These are phyloP conservation scores for Beta macrorhiza DNA, from an alignment of 179 eudicot species.

Conservation along the genomic window DNA sequence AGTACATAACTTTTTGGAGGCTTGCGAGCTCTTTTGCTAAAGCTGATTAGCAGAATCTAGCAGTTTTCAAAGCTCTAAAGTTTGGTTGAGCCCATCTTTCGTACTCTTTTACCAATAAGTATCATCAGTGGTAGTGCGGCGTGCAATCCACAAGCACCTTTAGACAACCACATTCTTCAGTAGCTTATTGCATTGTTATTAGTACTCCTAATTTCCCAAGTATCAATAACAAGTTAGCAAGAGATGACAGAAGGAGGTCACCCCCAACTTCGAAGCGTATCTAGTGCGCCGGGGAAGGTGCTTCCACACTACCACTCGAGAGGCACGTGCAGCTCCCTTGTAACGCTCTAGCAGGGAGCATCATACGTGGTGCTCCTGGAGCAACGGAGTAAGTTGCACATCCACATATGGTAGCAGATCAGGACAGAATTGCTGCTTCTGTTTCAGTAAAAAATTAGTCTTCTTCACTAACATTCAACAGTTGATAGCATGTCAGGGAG, in stretches of 20 bases:
- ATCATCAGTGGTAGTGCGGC: not conserved
- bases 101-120: not conserved
- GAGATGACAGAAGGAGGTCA: not conserved
- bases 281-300: too few species aligned
- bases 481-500: not conserved
- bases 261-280: not conserved
- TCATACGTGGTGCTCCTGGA: too few species aligned
- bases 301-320: too few species aligned
- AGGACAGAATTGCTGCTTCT: too few species aligned
- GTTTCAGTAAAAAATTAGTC: too few species aligned
- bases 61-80: not conserved
- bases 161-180: not conserved
- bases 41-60: not conserved
- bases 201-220: not conserved
- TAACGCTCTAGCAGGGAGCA: too few species aligned
- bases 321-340: too few species aligned
- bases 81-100: not conserved
- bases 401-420: too few species aligned
- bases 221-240: not conserved
- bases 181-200: not conserved
- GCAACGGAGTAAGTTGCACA: too few species aligned
- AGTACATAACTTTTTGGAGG: not conserved
- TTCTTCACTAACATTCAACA: too few species aligned
- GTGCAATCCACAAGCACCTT: not conserved
- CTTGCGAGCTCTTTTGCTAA: not conserved